A percentile compares a stretch with the other conserved stretches of the same genome.
Conservation (phyloP, 2,329 filamentous ascomycete species). For the Huntiella savannae region DNA sequence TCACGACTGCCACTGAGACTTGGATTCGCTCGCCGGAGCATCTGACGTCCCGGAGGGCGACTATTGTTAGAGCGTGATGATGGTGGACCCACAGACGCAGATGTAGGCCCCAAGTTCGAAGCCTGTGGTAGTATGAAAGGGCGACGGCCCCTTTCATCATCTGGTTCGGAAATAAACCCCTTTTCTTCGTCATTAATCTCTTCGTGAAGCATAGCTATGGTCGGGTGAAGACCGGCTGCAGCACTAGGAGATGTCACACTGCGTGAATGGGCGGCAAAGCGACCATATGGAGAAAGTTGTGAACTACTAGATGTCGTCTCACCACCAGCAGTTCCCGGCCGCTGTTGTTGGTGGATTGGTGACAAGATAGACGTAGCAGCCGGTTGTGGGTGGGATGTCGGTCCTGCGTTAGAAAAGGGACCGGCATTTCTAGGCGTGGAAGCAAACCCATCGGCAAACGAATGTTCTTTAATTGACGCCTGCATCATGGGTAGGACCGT, state of each 20-base stretch:
- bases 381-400: constrained; percentile 47
- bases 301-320: neutral
- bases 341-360: constrained; percentile 64
- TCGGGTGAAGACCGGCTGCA: constrained; percentile 32
- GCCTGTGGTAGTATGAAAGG: constrained; percentile 17
- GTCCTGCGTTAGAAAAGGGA: neutral
- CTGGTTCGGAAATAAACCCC: constrained; percentile 63
- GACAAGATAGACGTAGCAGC: constrained; percentile 68
- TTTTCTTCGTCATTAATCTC: constrained; percentile 61
- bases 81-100: neutral
- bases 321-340: constrained; percentile 14
- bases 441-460: constrained; percentile 2
- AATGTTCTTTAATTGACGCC: neutral
- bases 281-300: neutral
- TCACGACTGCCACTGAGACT: constrained; percentile 6
- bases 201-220: constrained; percentile 19
- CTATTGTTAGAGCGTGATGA: neutral
- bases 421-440: neutral
- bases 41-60: neutral
- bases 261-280: constrained; percentile 37
- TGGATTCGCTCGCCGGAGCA: constrained; percentile 2
- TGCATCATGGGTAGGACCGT: constrained; percentile 69
- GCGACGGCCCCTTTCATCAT: constrained; percentile 28
- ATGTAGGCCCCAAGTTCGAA: constrained; percentile 14
- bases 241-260: constrained; percentile 68